Base-by-base conservation (phyloP, 2,329 filamentous ascomycete genomes). In the Fusarium beomiforme region DNA sequence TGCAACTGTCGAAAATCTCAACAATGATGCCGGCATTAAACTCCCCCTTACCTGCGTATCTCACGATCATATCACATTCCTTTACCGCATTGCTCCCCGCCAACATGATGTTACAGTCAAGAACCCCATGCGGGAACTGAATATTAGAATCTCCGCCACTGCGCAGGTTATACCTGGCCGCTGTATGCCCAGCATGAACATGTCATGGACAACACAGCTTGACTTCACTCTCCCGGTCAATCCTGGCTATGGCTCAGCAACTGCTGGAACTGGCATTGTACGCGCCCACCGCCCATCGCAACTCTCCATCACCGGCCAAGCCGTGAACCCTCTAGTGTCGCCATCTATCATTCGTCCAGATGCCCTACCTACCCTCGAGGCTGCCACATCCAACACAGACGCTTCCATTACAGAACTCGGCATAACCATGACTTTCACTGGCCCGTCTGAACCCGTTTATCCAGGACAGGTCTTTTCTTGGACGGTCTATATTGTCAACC, bases 401-500 rank as follows among this genome's bases (percentile, higher is more conserved):
- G 79, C 83, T 49, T 75, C 83, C 54, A 78, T 89, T 41, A 86
- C 87, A 6, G 87, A 91, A 64, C 88, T 93, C 54, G 92, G 92
- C 64, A 88, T 95, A 62, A 93, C 91, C 37, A 89, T 95, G 82
- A 94, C 91, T 42, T 91, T 96, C 76, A 88, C 87, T 9, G 90
- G 88, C 0, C 91, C 92, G 36, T 66, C 80, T 16, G 76, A 81
- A 24, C 84, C 86, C 57, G 84, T 93, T 26, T 85, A 84, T 62
- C 86, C 90, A 0, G 91, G 91, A 39, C 86, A 92, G 47, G 84
- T 90, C 53, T 94, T 96, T 78, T 83, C 84, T 42, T 93, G 93
- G 90, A 87, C 87, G 36, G 86, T 95, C 19, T 92, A 93, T 76
- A 90, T 95, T 39, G 91, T 93, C 70, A 96, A 95, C 79, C 89